Percentiles rank a stretch among this genome's conserved stretches.
phyloP scores from a whole-genome alignment of 148 eudicot genomes.

The Fagopyrum homotropicum region DNA sequence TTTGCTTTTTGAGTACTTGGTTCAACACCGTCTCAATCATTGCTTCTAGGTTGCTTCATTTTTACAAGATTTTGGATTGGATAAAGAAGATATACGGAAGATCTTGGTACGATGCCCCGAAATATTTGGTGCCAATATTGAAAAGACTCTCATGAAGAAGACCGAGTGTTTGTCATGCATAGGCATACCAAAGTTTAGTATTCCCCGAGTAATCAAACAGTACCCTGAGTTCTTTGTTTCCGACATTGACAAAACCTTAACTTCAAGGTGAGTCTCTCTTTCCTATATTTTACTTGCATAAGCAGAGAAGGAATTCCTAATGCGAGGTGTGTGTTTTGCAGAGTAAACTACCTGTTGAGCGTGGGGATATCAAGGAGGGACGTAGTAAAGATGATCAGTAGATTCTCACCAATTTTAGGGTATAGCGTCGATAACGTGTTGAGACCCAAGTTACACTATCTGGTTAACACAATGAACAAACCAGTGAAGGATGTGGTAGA shows the following conservation, averaged over 20 bases:
- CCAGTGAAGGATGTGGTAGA: constrained; percentile 52
- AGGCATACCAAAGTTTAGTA: constrained; percentile 42
- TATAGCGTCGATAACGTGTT: constrained; percentile 65
- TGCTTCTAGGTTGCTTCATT: constrained; percentile 57
- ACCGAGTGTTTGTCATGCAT: constrained; percentile 45
- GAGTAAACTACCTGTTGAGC: constrained; percentile 53
- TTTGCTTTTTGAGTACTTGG: background rate
- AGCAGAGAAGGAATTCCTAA: too few species aligned
- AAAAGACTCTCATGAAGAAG: constrained; percentile 51
- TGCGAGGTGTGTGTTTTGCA: constrained; percentile 17
- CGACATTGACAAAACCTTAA: constrained; percentile 46
- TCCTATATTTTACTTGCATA: background rate
- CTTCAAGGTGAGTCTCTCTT: constrained; percentile 50
- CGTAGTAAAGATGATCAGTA: constrained; percentile 58
- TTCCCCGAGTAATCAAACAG: constrained; percentile 69
- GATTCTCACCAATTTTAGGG: constrained; percentile 75
- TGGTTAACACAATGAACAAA: constrained; percentile 56
- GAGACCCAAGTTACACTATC: constrained; percentile 66
- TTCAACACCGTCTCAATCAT: background rate
- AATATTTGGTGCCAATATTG: constrained; percentile 49
- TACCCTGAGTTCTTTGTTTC: constrained; percentile 76
- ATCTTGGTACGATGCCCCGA: constrained; percentile 74
- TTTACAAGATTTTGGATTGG: constrained; percentile 55
- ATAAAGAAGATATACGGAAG: constrained; percentile 38
- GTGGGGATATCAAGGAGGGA: constrained; percentile 50